These are phyloP conservation scores for Boletus bicolor DNA, from an alignment of 768 basidiomycete genomes.

Conservation along the genomic window DNA sequence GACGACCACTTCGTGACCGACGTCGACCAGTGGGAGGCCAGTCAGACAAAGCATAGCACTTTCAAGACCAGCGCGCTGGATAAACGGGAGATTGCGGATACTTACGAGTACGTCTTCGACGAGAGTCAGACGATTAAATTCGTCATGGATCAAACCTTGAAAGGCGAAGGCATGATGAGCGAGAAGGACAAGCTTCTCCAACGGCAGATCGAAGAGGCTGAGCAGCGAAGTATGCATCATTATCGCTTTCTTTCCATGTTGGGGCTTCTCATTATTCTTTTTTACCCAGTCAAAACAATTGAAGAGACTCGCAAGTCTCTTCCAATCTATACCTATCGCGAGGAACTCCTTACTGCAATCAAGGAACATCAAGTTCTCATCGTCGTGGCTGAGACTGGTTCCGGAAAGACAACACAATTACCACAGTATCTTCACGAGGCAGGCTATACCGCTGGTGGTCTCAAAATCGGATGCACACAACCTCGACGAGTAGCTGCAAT, in stretches of 20 bases:
- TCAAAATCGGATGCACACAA: conserved; percentile 89
- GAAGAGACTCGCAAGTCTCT: conserved; percentile 92
- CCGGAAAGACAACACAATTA: conserved; percentile 97
- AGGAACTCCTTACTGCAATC: conserved; percentile 85
- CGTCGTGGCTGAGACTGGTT: conserved; percentile 97
- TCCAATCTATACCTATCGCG: conserved; percentile 87
- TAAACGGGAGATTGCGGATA: conserved; percentile 73
- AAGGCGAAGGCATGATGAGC: conserved; percentile 66
- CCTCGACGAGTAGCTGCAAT: conserved; percentile 98
- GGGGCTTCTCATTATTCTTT: neutral
- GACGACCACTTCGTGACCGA: conserved; percentile 96
- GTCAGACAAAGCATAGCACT: conserved; percentile 84
- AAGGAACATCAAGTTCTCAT: conserved; percentile 92
- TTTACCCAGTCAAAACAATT: conserved; percentile 68
- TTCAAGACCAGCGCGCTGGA: conserved; percentile 93
- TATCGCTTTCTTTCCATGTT: neutral
- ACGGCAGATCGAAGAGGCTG: conserved; percentile 86
- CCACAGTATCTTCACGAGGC: conserved; percentile 99
- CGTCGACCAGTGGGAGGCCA: conserved; percentile 95
- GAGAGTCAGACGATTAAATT: conserved; percentile 96
- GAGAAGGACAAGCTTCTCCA: conserved; percentile 84
- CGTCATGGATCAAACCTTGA: conserved; percentile 77
- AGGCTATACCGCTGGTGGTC: conserved; percentile 84
- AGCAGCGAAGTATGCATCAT: conserved; percentile 70
- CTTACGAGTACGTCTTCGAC: conserved; percentile 98